A percentile compares a stretch with the other conserved stretches of the same genome.
phyloP scores from a whole-genome alignment of 2,329 filamentous ascomycete species.

The Scedosporium boydii region DNA sequence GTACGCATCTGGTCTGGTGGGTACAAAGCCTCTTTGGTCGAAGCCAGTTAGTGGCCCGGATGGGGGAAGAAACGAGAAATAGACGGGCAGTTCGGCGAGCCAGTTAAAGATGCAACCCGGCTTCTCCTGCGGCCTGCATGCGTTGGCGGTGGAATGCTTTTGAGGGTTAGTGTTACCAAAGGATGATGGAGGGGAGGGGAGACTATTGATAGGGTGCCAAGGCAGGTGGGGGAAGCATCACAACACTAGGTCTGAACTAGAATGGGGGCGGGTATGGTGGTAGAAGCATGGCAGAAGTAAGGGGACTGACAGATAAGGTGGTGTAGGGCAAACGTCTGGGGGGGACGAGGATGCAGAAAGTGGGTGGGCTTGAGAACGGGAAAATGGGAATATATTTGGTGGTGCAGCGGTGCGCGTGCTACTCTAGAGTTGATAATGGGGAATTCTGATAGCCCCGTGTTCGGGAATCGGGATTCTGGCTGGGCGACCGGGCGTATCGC shows the following conservation, averaged over 20 bases:
- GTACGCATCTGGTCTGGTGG: not conserved
- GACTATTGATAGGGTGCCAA: not conserved
- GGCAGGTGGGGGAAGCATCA: not conserved
- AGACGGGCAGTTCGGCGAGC: not conserved
- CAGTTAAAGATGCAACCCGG: not conserved
- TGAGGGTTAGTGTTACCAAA: not conserved
- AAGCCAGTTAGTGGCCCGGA: not conserved
- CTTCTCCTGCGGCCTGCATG: not conserved
- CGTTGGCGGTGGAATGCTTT: not conserved
- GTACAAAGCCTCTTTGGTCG: not conserved
- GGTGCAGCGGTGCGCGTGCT: not conserved
- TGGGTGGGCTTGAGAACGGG: not conserved
- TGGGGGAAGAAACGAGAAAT: not conserved
- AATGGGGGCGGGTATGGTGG: not conserved
- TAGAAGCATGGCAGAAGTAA: not conserved
- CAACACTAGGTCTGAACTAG: not conserved
- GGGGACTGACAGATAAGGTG: not conserved
- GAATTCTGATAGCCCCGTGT: not conserved
- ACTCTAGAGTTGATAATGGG: not conserved
- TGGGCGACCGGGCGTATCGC: not conserved
- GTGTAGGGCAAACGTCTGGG: not conserved
- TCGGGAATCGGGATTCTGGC: not conserved
- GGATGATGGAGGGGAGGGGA: slow-evolving; percentile 1
- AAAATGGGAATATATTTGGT: not conserved
- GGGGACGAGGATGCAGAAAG: not conserved